Base-by-base conservation (phyloP, 441 rosid species). In the Gossypium aridum region DNA sequence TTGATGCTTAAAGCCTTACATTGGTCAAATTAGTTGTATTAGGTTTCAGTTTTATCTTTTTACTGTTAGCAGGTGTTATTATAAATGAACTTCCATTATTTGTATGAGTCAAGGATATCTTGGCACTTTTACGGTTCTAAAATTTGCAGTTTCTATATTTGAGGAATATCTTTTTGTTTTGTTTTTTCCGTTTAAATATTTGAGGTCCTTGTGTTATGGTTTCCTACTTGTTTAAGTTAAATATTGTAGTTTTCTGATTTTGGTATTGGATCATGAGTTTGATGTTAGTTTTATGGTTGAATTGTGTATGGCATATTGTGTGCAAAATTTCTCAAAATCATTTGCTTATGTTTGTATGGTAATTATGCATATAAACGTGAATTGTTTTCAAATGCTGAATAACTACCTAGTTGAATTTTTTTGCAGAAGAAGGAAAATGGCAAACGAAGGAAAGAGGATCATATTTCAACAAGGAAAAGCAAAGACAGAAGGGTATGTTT, bases 361-460 rank as follows among this genome's bases (percentile, higher is more conserved):
- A 26, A 39, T 23, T 34, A 54, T 43, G 25, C 17, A 34, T 57
- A 10, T 17, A n/a, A 8, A 56, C 13, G 17, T 37, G 31, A 14
- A 9, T 72, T 53, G 62, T 63, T n/a, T 17, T 3, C 63, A 3
- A 31, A 31, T 31, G 37, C 37, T 31, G 37, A 61, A 20, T 56
- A 64, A 26, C 62, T 75, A 62, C 62, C 12, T 73, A n/a, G 57
- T 26, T 53, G 74, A 56, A 59, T 59, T 28, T 71, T 61, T 75
- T 82, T 22, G 47, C 89, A 93, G 98, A 93, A 85, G 83, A 93
- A 91, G 82, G 98, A 90, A 81, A 89, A 82, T 56, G 91, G 97
- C 37, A 93, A 93, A 84, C 85, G 96, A 78, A 90, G 97, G 84
- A 90, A 92, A 82, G 98, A 93, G 57, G 97, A 93, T 47, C 95